phyloP scores from a whole-genome alignment of 116 monocot genomes.

The Zostera marina region DNA sequence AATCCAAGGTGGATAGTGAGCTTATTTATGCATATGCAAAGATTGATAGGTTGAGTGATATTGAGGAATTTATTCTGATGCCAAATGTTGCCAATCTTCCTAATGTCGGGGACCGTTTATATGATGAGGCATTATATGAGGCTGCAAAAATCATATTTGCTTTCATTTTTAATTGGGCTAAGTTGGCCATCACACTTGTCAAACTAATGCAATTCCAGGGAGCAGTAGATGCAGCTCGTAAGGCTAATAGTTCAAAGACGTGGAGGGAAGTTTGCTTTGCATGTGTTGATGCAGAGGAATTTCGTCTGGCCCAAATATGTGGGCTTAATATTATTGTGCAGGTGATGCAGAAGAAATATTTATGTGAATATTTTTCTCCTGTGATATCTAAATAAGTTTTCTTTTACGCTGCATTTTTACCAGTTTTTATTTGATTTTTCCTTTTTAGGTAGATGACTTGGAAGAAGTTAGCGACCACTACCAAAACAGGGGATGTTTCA shows the following conservation, averaged over 20 bases:
- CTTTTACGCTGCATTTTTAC: background rate
- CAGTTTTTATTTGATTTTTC: constrained; percentile 1
- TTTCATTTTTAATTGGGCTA: constrained; percentile 98
- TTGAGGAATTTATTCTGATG: constrained; percentile 99
- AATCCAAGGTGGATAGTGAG: constrained; percentile 94
- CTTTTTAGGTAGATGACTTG: constrained; percentile 83
- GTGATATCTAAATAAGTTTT: background rate
- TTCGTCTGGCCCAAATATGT: constrained; percentile 90
- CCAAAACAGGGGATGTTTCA: constrained; percentile 97
- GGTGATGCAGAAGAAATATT: constrained; percentile 21
- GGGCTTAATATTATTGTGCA: constrained; percentile 92
- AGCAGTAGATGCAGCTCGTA: constrained; percentile 81
- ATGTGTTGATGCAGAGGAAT: constrained; percentile 93
- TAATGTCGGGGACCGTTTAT: constrained; percentile 89
- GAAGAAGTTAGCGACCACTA: constrained; percentile 96
- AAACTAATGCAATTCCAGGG: constrained; percentile 96
- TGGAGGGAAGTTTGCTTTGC: constrained; percentile 96
- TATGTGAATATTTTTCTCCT: background rate
- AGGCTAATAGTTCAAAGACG: constrained; percentile 85
- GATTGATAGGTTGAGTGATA: constrained; percentile 86
- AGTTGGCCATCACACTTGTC: constrained; percentile 77
- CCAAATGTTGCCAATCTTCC: constrained; percentile 99
- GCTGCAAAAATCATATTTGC: constrained; percentile 98
- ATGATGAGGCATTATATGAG: constrained; percentile 86
- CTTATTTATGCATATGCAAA: constrained; percentile 97